Base-by-base conservation (phyloP, 805 yeast species). In the Myxozyma mucilagina region DNA sequence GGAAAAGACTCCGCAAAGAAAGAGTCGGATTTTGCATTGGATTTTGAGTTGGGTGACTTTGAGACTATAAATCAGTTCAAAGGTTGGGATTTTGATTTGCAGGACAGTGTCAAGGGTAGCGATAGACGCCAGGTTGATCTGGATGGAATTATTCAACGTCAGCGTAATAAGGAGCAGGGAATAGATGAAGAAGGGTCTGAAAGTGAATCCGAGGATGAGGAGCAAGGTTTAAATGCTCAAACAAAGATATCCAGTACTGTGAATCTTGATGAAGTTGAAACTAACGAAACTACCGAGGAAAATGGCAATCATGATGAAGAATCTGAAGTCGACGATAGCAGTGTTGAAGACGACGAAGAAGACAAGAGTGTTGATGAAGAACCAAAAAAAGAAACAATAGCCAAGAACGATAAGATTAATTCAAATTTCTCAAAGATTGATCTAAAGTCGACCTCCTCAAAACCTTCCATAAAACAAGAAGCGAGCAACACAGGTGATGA, bases 31-130 rank as follows among this genome's bases (percentile, higher is more conserved):
- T 90, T 92, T 4, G 86, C 84, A 38, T 90, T 94, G 71, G 74
- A 80, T 18, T 92, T 92, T 71, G 81, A 84, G 24, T 67, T 85
- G 10, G 93, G 84, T 32, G 89, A 83, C 8, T 83, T 79, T 32
- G 75, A 71, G 47, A 63, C 69, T 4, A 70, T 76, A 10, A 64
- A 79, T 3, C 76, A 76, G 2, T 84, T 86, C 56, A 84, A 82
- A 59, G 97, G 96, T 4, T 91, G 97, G 97, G 90, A 90, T 68
- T 90, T 91, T 71, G 82, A 80, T 44, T 84, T 83, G 57, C 58
- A 56, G 48, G 68, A 64, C 24, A 56, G 63, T n/a, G 56, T 49
- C 16, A 77, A 69, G 24, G 67, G 69, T 11, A 42, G 64, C 44
- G 69, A 60, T 14, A 61, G 67, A 57, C 83, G 81, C 64, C 89